Conservation (phyloP, 257 asterid genomes). For the Verbascum thapsus region DNA sequence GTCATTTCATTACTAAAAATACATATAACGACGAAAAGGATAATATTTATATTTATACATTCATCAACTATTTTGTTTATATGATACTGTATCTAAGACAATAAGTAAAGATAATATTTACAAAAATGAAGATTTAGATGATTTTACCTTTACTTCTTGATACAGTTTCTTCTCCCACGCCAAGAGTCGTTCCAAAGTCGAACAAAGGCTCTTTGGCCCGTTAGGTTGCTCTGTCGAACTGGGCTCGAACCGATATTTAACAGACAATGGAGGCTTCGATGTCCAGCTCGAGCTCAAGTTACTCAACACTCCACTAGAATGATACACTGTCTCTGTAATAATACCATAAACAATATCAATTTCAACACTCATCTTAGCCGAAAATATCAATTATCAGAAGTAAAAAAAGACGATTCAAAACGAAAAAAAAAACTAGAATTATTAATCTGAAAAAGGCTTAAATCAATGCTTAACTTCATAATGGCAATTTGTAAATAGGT, state of each 20-base stretch:
- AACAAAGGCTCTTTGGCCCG: slow-evolving; percentile 74
- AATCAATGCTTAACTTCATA: too few species aligned
- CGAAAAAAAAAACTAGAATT: too few species aligned
- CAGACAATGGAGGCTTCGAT: slow-evolving; percentile 94
- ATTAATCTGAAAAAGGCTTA: too few species aligned
- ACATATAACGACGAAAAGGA: slow-evolving; percentile 23
- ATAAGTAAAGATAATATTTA: slow-evolving; percentile 1
- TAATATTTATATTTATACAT: slow-evolving; percentile 29
- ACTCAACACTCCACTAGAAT: slow-evolving; percentile 92
- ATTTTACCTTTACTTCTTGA: slow-evolving; percentile 90
- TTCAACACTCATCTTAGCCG: slow-evolving; percentile 3
- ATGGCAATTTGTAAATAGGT: too few species aligned
- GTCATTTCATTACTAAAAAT: slow-evolving; percentile 32
- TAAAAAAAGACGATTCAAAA: too few species aligned
- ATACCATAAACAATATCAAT: slow-evolving; percentile 26
- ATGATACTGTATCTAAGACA: slow-evolving; percentile 21
- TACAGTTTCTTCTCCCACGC: slow-evolving; percentile 98
- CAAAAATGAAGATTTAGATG: slow-evolving; percentile 23
- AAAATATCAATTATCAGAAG: not conserved
- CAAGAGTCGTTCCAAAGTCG: slow-evolving; percentile 88
- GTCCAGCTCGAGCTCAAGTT: slow-evolving; percentile 95
- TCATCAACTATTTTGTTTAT: slow-evolving; percentile 40
- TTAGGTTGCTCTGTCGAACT: slow-evolving; percentile 60
- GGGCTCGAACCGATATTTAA: slow-evolving; percentile 80
- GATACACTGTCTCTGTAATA: slow-evolving; percentile 93